phyloP scores from a whole-genome alignment of 2,329 filamentous ascomycete species.

The Microcyclosporella mali region DNA sequence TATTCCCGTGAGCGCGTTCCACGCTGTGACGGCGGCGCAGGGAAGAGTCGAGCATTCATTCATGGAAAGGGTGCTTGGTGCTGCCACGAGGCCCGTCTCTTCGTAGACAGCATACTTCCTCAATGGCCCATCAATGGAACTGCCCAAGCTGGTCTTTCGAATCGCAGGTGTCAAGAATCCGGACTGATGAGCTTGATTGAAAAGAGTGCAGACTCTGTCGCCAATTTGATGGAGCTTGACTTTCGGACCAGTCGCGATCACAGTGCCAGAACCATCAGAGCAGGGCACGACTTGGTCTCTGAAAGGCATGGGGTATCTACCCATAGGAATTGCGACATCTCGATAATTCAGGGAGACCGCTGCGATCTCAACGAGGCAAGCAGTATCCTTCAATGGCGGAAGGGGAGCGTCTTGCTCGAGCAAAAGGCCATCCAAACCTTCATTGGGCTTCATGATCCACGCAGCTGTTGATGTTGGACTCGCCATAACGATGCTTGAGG shows the following conservation, averaged over 20 bases:
- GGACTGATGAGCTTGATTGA: slow-evolving; percentile 52
- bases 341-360: slow-evolving; percentile 43
- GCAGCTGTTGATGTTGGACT: slow-evolving; percentile 1
- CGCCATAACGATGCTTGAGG: not conserved
- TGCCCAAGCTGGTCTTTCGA: slow-evolving; percentile 51
- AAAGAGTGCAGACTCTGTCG: slow-evolving; percentile 56
- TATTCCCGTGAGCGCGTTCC: slow-evolving; percentile 3
- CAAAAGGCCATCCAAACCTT: slow-evolving; percentile 56
- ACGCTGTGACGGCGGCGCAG: slow-evolving; percentile 3
- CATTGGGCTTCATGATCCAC: slow-evolving; percentile 50
- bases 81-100: slow-evolving; percentile 2
- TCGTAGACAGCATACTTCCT: slow-evolving; percentile 4
- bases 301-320: slow-evolving; percentile 40
- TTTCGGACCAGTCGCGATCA: slow-evolving; percentile 48
- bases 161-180: slow-evolving; percentile 42
- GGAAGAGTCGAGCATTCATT: slow-evolving; percentile 1
- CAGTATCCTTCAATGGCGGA: slow-evolving; percentile 58
- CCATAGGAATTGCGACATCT: slow-evolving; percentile 42
- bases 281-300: slow-evolving; percentile 37
- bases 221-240: slow-evolving; percentile 52
- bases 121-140: slow-evolving; percentile 3
- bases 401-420: slow-evolving; percentile 45
- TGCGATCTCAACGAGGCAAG: slow-evolving; percentile 62
- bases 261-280: slow-evolving; percentile 48
- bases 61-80: slow-evolving; percentile 1